Conservation (phyloP, 75 land plant genomes). For the Chamaecyparis obtusa region DNA sequence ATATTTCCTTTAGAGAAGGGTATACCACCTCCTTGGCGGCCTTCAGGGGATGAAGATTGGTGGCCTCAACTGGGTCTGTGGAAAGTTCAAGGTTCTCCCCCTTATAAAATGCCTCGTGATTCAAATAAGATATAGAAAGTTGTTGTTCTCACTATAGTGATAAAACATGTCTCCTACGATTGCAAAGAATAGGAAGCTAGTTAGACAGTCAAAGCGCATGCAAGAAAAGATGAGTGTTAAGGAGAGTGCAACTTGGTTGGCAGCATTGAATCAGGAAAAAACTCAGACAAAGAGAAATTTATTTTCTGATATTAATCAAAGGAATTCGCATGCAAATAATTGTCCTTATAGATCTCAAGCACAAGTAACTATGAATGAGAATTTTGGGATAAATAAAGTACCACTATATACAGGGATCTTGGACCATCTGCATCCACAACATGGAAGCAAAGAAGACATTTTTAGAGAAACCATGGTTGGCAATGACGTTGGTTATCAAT, state of each 20-base stretch:
- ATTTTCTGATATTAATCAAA: slow-evolving; percentile 28
- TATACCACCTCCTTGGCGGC: slow-evolving; percentile 81
- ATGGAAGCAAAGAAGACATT: slow-evolving; percentile 16
- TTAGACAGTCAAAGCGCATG: slow-evolving; percentile 67
- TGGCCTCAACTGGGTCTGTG: slow-evolving; percentile 53
- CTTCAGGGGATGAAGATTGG: slow-evolving; percentile 71
- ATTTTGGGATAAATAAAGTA: not conserved
- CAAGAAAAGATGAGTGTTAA: slow-evolving; percentile 86
- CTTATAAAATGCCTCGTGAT: slow-evolving; percentile 83
- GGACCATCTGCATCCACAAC: not conserved
- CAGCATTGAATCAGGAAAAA: slow-evolving; percentile 60
- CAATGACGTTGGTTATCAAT: slow-evolving; percentile 13
- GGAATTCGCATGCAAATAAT: not conserved
- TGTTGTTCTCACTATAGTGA: slow-evolving; percentile 69
- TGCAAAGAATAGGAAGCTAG: slow-evolving; percentile 54
- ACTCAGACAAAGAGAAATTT: slow-evolving; percentile 11
- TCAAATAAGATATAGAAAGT: slow-evolving; percentile 81
- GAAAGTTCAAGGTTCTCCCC: slow-evolving; percentile 43
- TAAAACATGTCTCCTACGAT: slow-evolving; percentile 77
- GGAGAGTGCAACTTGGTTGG: slow-evolving; percentile 76
- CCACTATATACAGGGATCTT: not conserved
- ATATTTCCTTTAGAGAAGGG: slow-evolving; percentile 74
- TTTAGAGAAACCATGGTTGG: not conserved
- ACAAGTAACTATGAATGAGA: not conserved
- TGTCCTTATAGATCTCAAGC: not conserved